Base-by-base conservation (phyloP, 2,329 filamentous ascomycete genomes). In the Penicillium sp. region DNA sequence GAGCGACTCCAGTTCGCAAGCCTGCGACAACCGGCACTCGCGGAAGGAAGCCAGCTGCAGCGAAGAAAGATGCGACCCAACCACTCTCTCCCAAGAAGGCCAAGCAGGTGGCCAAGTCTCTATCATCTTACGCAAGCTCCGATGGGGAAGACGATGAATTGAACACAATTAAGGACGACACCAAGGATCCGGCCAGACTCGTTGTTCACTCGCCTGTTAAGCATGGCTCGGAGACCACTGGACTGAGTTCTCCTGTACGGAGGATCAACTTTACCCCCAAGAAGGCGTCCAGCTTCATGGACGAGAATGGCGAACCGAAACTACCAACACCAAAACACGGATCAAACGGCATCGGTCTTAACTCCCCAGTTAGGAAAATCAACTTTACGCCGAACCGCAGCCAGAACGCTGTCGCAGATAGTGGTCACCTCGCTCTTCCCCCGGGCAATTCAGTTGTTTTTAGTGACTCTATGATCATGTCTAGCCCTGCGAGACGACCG, bases 11-110 rank as follows among this genome's bases (percentile, higher is more conserved):
- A 1, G 71, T 79, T 49, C 76, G 78, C n/a, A 79, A 76, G 55
- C 61, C 72, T 53, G 62, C 69, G 9, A 61, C 68, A 10, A 66
- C 66, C 2, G 49, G 65, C 24, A 62, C 59, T 5, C 66, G 66
- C 32, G 72, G 67, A n/a, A 67, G 69, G 13, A 72, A 66, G 60
- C 69, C 71, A 24, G 67, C 73, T 4, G 64, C 70, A 53, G 56
- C 66, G n/a, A 70, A 69, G 56, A 70, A 70, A 35, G 60, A 58
- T 26, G 57, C 60, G 10, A 44, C 64, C 10, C 68, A 77, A 55
- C 76, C 76, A 18, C 64, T 81, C 29, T 80, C 78, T 13, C 78
- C 78, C 1, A 80, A 80, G 69, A 81, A 80, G 61, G 70, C 74
- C 31, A 78, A 73, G 8, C 78, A 80, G 58, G 66, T 80, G 37